Base-by-base conservation (phyloP, 1,284 basidiomycete genomes). In the Austroboletus olivaceoglutinosus region DNA sequence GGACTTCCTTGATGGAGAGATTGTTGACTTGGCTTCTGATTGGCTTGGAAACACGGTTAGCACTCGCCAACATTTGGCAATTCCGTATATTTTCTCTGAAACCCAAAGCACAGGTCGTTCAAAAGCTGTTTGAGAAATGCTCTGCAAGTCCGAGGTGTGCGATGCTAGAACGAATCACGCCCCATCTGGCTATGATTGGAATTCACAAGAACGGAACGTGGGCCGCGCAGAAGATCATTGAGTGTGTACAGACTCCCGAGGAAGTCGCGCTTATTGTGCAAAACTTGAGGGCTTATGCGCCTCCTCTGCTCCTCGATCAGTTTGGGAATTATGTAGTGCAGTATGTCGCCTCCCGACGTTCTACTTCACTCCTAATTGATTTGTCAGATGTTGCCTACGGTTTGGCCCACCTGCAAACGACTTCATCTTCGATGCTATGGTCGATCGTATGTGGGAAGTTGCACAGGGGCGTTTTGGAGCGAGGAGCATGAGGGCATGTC, bases 141-240 rank as follows among this genome's bases (percentile, higher is more conserved):
- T 91, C 91, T 19, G 74, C 86, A 34, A 70, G 64, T 3, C 85
- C 93, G 43, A 82, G 95, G 59, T 80, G 91, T 57, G 83, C 85
- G 16, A 94, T 99, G 91, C 77, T 99, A 41, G 93, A 98, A 64
- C 86, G 93, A 42, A 88, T 99, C 52, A 85, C 88, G 3, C 97
- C 97, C 47, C 91, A 97, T 68, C 77, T 99, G 22, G 97, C 96
- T 23, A 93, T 93, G 81, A 97, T 98, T 58, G 97, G 97, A 44
- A 94, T 96, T 46, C 97, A 99, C 77, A 99, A 99, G 76, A 99
- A 99, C 62, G 97, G 97, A 36, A 99, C 97, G 0, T 99, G 97
- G 97, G 96, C 97, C 1, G 96, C 95, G 3, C 97, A 99, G 71
- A 97, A 97, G 79, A 96, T 98, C 65, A 98, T 99, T 58, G 95